phyloP scores from a whole-genome alignment of 83 land plant species.

The Diphasiastrum complanatum region DNA sequence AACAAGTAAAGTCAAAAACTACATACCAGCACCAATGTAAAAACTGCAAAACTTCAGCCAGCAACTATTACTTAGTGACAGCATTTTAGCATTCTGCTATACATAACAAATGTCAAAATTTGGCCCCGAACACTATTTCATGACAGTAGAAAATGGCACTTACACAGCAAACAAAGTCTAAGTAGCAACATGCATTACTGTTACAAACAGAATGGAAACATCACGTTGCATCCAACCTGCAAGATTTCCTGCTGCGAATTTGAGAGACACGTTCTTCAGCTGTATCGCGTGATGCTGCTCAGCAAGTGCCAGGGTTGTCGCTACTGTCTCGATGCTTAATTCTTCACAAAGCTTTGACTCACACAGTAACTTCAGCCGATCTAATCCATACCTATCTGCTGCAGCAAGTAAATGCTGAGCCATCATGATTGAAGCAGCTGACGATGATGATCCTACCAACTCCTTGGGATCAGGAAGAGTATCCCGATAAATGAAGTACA shows the following conservation, averaged over 20 bases:
- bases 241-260: conserved; percentile 81
- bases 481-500: conserved; percentile 85
- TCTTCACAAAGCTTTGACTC: conserved; percentile 79
- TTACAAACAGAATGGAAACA: too few species aligned
- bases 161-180: too few species aligned
- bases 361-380: conserved; percentile 77
- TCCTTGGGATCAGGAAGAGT: conserved; percentile 78
- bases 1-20: too few species aligned
- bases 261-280: conserved; percentile 79
- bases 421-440: conserved; percentile 63
- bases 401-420: conserved; percentile 93
- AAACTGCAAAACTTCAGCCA: too few species aligned
- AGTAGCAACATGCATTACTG: too few species aligned
- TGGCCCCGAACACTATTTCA: too few species aligned
- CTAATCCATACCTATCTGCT: conserved; percentile 82
- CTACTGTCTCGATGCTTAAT: conserved; percentile 81
- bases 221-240: too few species aligned
- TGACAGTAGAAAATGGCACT: too few species aligned
- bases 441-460: conserved; percentile 54
- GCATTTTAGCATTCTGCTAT: too few species aligned
- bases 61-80: too few species aligned
- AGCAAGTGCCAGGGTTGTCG: conserved; percentile 90
- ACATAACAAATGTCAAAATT: too few species aligned
- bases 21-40: too few species aligned
- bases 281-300: conserved; percentile 90